These are phyloP conservation scores for Vitrella brassicaformis DNA, from an alignment of 73 alveolate species.

Conservation along the genomic window DNA sequence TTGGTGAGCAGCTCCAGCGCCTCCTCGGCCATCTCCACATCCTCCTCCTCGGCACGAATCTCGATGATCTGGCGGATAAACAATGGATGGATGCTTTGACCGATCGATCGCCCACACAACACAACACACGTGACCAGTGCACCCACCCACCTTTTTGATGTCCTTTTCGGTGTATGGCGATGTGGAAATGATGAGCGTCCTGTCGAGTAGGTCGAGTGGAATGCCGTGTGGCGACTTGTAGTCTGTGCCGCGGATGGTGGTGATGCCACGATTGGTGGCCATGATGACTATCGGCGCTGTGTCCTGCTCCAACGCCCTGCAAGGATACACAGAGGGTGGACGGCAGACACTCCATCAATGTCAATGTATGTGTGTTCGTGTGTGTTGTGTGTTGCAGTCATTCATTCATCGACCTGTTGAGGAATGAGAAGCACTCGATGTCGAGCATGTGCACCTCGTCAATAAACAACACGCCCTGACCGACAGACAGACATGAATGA, in stretches of 20 bases:
- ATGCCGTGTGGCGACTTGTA: conserved; percentile 84
- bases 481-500: not conserved
- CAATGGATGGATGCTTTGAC: not conserved
- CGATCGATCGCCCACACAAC: not conserved
- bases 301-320: conserved; percentile 54
- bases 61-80: conserved; percentile 67
- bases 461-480: conserved; percentile 4
- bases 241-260: conserved; percentile 91
- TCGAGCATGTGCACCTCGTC: conserved; percentile 98
- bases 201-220: conserved; percentile 87
- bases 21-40: conserved; percentile 80
- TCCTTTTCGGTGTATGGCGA: conserved; percentile 73
- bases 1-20: conserved; percentile 69
- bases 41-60: conserved; percentile 90
- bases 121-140: not conserved
- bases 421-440: conserved; percentile 94
- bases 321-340: too few species aligned
- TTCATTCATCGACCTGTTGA: conserved; percentile 82
- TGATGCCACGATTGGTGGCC: conserved; percentile 96
- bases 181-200: conserved; percentile 85
- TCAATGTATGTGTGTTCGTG: too few species aligned
- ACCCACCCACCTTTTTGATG: not conserved
- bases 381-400: not conserved
- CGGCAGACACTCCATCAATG: too few species aligned
- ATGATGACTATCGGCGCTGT: conserved; percentile 93